Base-by-base conservation (phyloP, 441 rosid genomes). In the Gossypium aridum region DNA sequence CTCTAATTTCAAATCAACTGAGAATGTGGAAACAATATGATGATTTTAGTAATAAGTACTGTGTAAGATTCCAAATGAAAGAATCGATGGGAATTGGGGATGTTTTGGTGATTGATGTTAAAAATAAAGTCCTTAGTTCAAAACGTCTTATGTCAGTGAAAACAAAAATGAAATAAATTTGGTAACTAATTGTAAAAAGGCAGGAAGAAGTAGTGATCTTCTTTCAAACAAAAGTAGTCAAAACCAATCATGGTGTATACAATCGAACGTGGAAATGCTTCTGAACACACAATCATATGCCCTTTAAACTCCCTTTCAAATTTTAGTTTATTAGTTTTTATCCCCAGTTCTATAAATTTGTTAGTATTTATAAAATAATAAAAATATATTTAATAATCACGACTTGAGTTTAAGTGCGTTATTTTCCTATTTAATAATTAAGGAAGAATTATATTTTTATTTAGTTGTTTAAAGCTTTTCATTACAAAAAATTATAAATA, bases 181-280 rank as follows among this genome's bases (percentile, higher is more conserved):
- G 0, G 43, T 37, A 37, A 37, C 43, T 8, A 37, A 7, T 37
- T 37, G 45, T 37, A 37, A 37, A 37, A 7, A 28, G 45, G 64
- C 55, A 16, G 14, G 57, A 64, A 57, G 72, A 82, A 86, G 87
- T 86, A 81, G 31, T 73, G 79, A 83, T 83, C 80, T 79, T 80
- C 63, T 19, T 76, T 23, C 65, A 75, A 61, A 45, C 71, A 78
- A 81, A 92, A 86, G 94, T 82, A 74, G 97, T 91, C 98, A 93
- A 93, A 88, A 26, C 87, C 91, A 93, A 91, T 92, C 83, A 92
- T 87, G 84, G 66, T 81, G 85, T 83, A 85, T 76, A 84, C 85
- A 90, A 78, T 84, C 85, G 87, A 90, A 88, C 84, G 91, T 85
- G 87, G 86, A 81, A 83, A 70, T 90, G 86, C 82, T 86, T 88